phyloP scores from a whole-genome alignment of 2,329 filamentous ascomycete species.

The Gyromitra esculenta region DNA sequence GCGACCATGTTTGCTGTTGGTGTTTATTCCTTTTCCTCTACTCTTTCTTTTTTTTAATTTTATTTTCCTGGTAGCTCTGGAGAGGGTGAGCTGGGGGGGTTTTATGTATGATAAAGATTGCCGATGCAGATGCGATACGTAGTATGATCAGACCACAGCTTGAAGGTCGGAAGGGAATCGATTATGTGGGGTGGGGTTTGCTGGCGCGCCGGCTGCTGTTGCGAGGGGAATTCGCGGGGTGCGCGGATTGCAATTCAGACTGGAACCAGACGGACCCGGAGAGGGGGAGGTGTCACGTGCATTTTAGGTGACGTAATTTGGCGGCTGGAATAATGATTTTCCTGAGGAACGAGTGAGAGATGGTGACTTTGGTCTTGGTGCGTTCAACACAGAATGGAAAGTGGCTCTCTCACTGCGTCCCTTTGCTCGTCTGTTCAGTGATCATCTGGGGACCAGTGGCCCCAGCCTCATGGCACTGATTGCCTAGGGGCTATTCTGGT shows the following conservation, averaged over 20 bases:
- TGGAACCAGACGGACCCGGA: neutral
- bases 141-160: conserved; percentile 40
- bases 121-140: conserved; percentile 27
- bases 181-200: conserved; percentile 44
- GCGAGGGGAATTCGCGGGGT: conserved; percentile 49
- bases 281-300: conserved; percentile 16
- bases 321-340: conserved; percentile 6
- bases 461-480: neutral
- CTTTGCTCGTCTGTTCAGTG: neutral
- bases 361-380: conserved; percentile 5
- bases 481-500: neutral
- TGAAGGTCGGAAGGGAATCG: conserved; percentile 24
- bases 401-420: neutral
- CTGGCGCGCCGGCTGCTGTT: conserved; percentile 17
- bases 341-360: conserved; percentile 23
- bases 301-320: conserved; percentile 25
- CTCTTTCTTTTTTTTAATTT: neutral
- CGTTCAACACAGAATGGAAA: neutral
- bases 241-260: conserved; percentile 33
- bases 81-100: neutral
- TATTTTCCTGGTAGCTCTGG: conserved; percentile 3
- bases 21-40: neutral
- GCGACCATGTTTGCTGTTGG: conserved; percentile 60
- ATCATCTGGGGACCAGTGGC: neutral
- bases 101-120: conserved; percentile 20